Conservation (phyloP, 331 rosid genomes). For the Malus hybrid region DNA sequence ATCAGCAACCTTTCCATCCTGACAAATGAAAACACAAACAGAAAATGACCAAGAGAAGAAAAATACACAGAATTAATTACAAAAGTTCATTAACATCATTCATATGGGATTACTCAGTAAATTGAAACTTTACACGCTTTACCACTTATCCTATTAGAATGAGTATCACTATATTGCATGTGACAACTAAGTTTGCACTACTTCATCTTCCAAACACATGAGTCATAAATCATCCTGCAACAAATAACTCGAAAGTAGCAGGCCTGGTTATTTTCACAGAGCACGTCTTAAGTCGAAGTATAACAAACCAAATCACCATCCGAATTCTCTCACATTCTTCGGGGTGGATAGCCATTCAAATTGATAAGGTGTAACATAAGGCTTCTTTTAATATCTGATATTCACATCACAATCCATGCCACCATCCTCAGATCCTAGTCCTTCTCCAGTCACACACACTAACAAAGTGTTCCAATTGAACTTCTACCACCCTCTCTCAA, state of each 20-base stretch:
- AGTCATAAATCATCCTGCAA: background rate
- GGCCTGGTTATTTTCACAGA: too few species aligned
- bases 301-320: background rate
- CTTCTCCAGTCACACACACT: background rate
- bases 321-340: background rate
- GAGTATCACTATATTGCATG: background rate
- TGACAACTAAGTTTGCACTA: too few species aligned
- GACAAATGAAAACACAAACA: slow-evolving; percentile 11
- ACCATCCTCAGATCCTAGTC: background rate
- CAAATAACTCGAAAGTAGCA: too few species aligned
- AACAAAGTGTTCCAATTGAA: background rate
- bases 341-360: background rate
- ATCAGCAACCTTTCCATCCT: slow-evolving; percentile 84
- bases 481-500: background rate
- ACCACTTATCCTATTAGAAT: background rate
- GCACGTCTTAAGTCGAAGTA: too few species aligned
- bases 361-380: background rate
- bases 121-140: background rate
- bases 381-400: background rate
- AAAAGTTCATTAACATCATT: background rate
- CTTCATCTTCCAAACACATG: background rate
- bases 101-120: background rate
- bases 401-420: background rate
- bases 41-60: background rate
- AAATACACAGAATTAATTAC: background rate